Evolutionary conservation across 2,329 filamentous ascomycete species (phyloP).

Genomic region (Penicillium sp.): DNA sequence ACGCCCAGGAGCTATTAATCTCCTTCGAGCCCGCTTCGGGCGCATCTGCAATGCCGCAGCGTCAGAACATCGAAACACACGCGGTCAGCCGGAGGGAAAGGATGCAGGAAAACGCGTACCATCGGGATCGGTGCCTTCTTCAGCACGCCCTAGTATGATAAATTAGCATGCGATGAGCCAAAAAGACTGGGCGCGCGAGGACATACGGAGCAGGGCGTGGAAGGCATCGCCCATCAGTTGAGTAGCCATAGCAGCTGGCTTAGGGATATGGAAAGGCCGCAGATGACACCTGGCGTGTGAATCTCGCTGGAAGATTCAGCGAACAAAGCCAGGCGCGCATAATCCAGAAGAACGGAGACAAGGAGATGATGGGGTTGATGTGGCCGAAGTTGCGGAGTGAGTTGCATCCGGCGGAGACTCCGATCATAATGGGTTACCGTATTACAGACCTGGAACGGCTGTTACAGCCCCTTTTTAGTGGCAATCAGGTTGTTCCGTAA

Average conservation of each 20-base stretch:
- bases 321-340: slow-evolving; percentile 33
- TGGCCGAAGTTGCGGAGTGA: slow-evolving; percentile 10
- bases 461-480: too few relatives aligned
- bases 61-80: slow-evolving; percentile 2
- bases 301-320: slow-evolving; percentile 32
- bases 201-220: slow-evolving; percentile 36
- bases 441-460: too few relatives aligned
- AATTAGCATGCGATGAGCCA: slow-evolving; percentile 16
- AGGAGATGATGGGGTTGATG: slow-evolving; percentile 1
- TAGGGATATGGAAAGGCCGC: slow-evolving; percentile 21
- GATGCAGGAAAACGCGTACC: slow-evolving; percentile 26
- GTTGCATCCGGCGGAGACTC: slow-evolving; percentile 12
- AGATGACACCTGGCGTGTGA: slow-evolving; percentile 28
- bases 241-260: slow-evolving; percentile 31
- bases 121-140: slow-evolving; percentile 37
- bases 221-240: slow-evolving; percentile 33
- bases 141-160: slow-evolving; percentile 29
- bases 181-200: background rate
- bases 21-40: slow-evolving; percentile 85
- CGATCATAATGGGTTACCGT: too few relatives aligned
- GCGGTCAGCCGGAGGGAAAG: slow-evolving; percentile 7
- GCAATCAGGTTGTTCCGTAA: too few relatives aligned
- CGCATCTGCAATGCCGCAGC: slow-evolving; percentile 44
- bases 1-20: slow-evolving; percentile 90
- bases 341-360: slow-evolving; percentile 20